These are phyloP conservation scores for Penicillium sp. DNA, from an alignment of 2,329 filamentous ascomycete genomes.

Conservation along the genomic window DNA sequence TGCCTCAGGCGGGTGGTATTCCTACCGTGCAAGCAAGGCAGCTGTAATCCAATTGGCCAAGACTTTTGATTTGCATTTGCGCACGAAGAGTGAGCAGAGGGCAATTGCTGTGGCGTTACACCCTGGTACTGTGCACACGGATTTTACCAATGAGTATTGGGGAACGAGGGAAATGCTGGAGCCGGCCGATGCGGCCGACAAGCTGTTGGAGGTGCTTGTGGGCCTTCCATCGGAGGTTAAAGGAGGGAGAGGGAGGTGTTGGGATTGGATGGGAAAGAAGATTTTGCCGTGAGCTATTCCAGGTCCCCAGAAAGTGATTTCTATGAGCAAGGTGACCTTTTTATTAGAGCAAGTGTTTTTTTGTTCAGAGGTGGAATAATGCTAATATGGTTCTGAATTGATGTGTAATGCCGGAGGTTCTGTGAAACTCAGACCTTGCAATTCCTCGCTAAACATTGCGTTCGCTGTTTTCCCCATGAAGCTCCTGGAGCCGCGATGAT, in stretches of 20 bases:
- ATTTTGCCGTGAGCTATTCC: slow-evolving; percentile 51
- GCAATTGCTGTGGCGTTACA: slow-evolving; percentile 71
- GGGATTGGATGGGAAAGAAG: slow-evolving; percentile 69
- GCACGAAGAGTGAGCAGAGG: slow-evolving; percentile 56
- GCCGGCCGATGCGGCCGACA: slow-evolving; percentile 64
- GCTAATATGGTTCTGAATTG: background rate
- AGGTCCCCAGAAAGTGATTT: background rate
- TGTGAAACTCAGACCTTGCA: no score
- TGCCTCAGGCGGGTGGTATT: slow-evolving; percentile 74
- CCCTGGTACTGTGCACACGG: slow-evolving; percentile 78
- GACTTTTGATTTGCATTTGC: slow-evolving; percentile 68
- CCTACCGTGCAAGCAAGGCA: slow-evolving; percentile 74
- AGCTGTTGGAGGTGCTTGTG: slow-evolving; percentile 60
- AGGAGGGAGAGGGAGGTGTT: slow-evolving; percentile 62
- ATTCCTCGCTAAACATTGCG: background rate
- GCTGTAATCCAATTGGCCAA: slow-evolving; percentile 70
- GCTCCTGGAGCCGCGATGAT: background rate
- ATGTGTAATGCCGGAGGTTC: background rate
- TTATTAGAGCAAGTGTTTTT: background rate
- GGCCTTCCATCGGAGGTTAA: slow-evolving; percentile 38
- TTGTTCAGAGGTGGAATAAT: background rate
- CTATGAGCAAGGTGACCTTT: background rate
- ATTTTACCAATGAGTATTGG: slow-evolving; percentile 72
- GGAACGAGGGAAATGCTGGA: slow-evolving; percentile 66
- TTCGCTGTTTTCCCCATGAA: background rate